These are phyloP conservation scores for Pisolithus albus DNA, from an alignment of 768 basidiomycete species.

Conservation along the genomic window DNA sequence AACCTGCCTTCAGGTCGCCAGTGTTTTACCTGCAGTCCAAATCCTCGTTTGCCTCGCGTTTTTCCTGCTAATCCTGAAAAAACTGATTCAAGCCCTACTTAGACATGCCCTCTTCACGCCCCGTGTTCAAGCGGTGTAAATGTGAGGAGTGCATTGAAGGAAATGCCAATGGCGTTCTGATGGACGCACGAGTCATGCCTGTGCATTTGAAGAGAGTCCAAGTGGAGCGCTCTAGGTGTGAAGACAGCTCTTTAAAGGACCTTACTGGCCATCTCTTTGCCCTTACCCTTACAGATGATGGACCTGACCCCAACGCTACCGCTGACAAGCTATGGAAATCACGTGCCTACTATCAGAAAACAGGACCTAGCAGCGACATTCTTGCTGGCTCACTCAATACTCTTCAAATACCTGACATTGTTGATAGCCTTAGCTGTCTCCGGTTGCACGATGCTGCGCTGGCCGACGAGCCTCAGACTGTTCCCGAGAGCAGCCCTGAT, in stretches of 20 bases:
- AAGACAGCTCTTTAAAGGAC: background rate
- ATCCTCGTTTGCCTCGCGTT: too few species aligned
- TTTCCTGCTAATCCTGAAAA: too few species aligned
- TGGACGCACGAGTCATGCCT: conserved; percentile 3
- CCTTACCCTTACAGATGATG: background rate
- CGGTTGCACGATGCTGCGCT: too few species aligned
- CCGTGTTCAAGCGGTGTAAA: background rate
- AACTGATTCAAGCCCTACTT: too few species aligned
- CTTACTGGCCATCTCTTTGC: conserved; percentile 1
- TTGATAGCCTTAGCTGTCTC: background rate
- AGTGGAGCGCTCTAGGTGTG: too few species aligned
- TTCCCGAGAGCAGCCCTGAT: too few species aligned
- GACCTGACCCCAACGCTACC: background rate
- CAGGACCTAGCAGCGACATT: background rate
- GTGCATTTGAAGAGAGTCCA: background rate
- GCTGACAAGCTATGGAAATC: background rate
- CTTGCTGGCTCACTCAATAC: background rate
- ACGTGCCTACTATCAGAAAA: background rate
- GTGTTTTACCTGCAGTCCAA: too few species aligned
- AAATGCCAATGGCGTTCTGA: background rate
- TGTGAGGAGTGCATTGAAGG: conserved; percentile 3
- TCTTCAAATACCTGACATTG: background rate
- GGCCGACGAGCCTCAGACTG: too few species aligned
- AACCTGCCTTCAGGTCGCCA: too few species aligned
- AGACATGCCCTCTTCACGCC: background rate